Evolutionary conservation across 169 alveolate genomes (phyloP).

Genomic region (Plasmodium adleri): DNA sequence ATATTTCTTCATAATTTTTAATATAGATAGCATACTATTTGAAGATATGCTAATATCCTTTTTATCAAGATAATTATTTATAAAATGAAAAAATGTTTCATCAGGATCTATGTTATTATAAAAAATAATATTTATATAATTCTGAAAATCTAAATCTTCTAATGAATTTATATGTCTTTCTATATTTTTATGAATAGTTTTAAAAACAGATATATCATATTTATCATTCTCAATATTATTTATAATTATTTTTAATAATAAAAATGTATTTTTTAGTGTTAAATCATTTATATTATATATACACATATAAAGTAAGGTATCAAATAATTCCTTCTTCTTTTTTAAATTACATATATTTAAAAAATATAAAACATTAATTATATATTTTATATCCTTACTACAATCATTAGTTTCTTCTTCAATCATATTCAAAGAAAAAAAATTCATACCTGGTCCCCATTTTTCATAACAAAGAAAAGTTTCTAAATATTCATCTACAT

Average conservation of each 20-base stretch:
- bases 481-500: slow-evolving; percentile 22
- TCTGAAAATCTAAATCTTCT: slow-evolving; percentile 14
- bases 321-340: slow-evolving; percentile 12
- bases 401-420: slow-evolving; percentile 49
- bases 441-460: neutral
- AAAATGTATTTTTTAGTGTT: slow-evolving; percentile 31
- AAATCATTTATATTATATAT: slow-evolving; percentile 35
- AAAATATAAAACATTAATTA: slow-evolving; percentile 35
- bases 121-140: slow-evolving; percentile 22
- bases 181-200: slow-evolving; percentile 33
- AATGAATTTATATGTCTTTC: slow-evolving; percentile 41
- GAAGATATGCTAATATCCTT: neutral
- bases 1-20: slow-evolving; percentile 37
- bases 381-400: slow-evolving; percentile 43
- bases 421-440: slow-evolving; percentile 23
- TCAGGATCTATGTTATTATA: slow-evolving; percentile 22
- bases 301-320: slow-evolving; percentile 50
- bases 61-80: slow-evolving; percentile 18
- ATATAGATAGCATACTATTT: slow-evolving; percentile 19
- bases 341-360: slow-evolving; percentile 60
- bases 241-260: slow-evolving; percentile 23
- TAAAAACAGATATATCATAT: slow-evolving; percentile 1
- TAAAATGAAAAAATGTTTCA: slow-evolving; percentile 31
- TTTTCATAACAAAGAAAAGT: slow-evolving; percentile 6
- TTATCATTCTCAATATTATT: slow-evolving; percentile 7